A percentile compares a stretch with the other conserved stretches of the same genome.
phyloP scores from a whole-genome alignment of 2,329 filamentous ascomycete species.

The Tolypocladium inflatum region DNA sequence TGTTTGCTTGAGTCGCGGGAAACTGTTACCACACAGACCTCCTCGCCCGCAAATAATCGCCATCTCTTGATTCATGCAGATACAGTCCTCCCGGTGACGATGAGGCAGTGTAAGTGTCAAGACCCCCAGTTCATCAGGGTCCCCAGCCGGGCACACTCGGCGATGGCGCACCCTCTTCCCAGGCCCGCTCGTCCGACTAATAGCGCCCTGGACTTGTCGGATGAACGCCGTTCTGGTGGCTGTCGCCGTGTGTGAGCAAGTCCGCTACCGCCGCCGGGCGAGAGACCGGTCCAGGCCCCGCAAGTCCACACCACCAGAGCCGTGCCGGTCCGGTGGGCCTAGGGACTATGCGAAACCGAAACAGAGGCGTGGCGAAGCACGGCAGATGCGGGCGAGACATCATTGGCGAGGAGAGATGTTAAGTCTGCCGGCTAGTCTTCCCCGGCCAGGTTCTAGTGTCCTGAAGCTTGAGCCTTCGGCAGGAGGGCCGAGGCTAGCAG shows the following conservation, averaged over 20 bases:
- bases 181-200: not conserved
- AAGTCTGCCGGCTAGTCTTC: not conserved
- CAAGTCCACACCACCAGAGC: not conserved
- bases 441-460: not conserved
- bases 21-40: not conserved
- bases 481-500: not conserved
- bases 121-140: not conserved
- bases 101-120: not conserved
- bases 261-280: not conserved
- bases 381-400: not conserved
- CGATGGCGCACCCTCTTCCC: too few species aligned
- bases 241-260: not conserved
- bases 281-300: not conserved
- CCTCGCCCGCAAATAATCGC: not conserved
- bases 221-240: not conserved
- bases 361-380: not conserved
- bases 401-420: not conserved
- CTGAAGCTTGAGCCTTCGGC: not conserved
- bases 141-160: not conserved
- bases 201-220: not conserved
- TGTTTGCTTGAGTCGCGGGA: not conserved
- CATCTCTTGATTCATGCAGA: not conserved
- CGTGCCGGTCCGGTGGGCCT: not conserved
- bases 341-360: not conserved
- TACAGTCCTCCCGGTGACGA: not conserved